These are phyloP conservation scores for Marsdenia floribunda DNA, from an alignment of 257 asterid species.

Conservation along the genomic window DNA sequence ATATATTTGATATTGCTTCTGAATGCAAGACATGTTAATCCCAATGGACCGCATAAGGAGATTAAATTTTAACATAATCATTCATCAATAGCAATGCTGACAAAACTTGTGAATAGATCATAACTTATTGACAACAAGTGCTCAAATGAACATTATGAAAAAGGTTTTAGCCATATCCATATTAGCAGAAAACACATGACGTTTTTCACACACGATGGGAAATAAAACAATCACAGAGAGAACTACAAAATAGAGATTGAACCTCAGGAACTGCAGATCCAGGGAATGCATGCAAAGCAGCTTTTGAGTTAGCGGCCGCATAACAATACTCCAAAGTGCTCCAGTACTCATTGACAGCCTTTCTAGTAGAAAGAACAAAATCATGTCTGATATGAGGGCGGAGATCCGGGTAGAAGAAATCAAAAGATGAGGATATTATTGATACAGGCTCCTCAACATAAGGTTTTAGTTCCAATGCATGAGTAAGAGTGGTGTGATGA, in stretches of 20 bases:
- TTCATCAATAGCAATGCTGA: neutral
- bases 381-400: slow-evolving; percentile 96
- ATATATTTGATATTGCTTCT: neutral
- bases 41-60: neutral
- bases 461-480: slow-evolving; percentile 89
- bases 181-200: neutral
- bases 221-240: slow-evolving; percentile 7
- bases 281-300: slow-evolving; percentile 91
- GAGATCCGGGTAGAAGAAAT: slow-evolving; percentile 54
- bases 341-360: slow-evolving; percentile 90
- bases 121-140: neutral
- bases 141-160: neutral
- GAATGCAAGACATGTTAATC: neutral
- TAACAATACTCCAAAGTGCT: slow-evolving; percentile 85
- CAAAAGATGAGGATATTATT: slow-evolving; percentile 34
- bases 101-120: neutral
- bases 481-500: slow-evolving; percentile 56
- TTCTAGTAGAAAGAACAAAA: slow-evolving; percentile 76
- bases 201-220: slow-evolving; percentile 10
- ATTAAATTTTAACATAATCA: neutral
- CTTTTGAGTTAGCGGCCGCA: slow-evolving; percentile 66
- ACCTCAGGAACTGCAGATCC: slow-evolving; percentile 94
- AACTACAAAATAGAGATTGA: slow-evolving; percentile 14
- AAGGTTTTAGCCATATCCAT: neutral
- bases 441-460: slow-evolving; percentile 89